Evolutionary conservation across 768 basidiomycete species (phyloP), one percentile per base, ranked within the genome.

Genomic region (Auriscalpium microsporum): DNA sequence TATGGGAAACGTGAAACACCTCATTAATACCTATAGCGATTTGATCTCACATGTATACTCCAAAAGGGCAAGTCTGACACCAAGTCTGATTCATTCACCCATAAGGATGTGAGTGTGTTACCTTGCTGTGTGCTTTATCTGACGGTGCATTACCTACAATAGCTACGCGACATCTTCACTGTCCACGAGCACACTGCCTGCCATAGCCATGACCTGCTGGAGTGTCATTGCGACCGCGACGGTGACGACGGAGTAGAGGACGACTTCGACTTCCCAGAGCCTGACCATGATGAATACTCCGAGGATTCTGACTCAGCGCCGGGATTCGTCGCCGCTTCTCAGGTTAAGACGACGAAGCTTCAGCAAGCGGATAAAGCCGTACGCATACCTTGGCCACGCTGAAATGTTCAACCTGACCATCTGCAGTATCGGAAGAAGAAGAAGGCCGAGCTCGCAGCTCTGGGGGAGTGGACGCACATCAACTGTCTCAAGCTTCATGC

Each of bases 141-240:
- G 35, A 23, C 46, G 58, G 52, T 51, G 28, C 14, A 28, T 58
- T 37, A 54, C 44, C 33, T 45, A 40, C 14, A 49, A 19, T 65
- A 98, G 89, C 80, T 98, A 45, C 85, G 86, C 38, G 92, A 94
- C 67, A 90, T 98, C 60, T 98, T 97, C 71, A 85, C 83, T n/a
- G 75, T 96, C 45, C 83, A 94, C 69, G 73, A 77, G 0, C 74
- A 83, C 53, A 94, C 92, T 0, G 71, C 76, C 8, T 94, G 91
- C 72, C 87, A 94, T 58, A 98, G 94, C 1, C 95, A 98, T 63
- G 95, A 97, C 60, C 77, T 97, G 16, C 75, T 97, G 13, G 86
- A 82, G 56, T 98, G 94, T 64, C 73, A 73, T 10, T 95, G 91
- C 60, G 79, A 78, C 46, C 52, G 54, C 2, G 57, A 58, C 9